These are phyloP conservation scores for Saturnispora serradocipensis DNA, from an alignment of 805 yeast species.

Conservation along the genomic window DNA sequence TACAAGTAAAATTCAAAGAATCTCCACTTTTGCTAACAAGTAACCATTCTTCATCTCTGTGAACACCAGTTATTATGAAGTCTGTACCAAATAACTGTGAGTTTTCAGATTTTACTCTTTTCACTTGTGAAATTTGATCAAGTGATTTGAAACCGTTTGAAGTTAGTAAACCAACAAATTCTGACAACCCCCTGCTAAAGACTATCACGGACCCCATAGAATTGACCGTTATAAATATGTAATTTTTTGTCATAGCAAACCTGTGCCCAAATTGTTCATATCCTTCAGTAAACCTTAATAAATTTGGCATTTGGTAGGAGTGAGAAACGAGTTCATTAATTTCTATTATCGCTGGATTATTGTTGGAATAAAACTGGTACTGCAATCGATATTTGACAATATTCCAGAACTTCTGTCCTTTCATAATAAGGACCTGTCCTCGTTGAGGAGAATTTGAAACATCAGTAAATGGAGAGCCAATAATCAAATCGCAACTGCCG, in stretches of 20 bases:
- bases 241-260: constrained; percentile 21
- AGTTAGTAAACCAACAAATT: not conserved
- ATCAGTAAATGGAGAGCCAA: constrained; percentile 37
- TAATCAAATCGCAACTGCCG: constrained; percentile 33
- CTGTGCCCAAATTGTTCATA: constrained; percentile 37
- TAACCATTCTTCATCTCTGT: constrained; percentile 18
- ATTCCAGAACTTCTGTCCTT: constrained; percentile 12
- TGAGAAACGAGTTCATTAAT: constrained; percentile 5
- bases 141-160: not conserved
- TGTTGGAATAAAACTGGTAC: not conserved
- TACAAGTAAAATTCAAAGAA: constrained; percentile 19
- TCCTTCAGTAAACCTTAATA: constrained; percentile 13
- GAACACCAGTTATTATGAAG: constrained; percentile 19
- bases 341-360: not conserved
- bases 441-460: constrained; percentile 3
- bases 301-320: constrained; percentile 16
- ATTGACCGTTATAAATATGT: constrained; percentile 30
- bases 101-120: constrained; percentile 16
- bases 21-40: constrained; percentile 25
- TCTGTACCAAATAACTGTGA: constrained; percentile 24
- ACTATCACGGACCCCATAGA: constrained; percentile 32
- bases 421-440: constrained; percentile 13
- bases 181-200: constrained; percentile 18
- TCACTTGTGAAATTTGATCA: not conserved
- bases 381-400: not conserved